Evolutionary conservation across 1,284 basidiomycete species (phyloP), one percentile per base, ranked within the genome.

Genomic region (Ganoderma meredithae): DNA sequence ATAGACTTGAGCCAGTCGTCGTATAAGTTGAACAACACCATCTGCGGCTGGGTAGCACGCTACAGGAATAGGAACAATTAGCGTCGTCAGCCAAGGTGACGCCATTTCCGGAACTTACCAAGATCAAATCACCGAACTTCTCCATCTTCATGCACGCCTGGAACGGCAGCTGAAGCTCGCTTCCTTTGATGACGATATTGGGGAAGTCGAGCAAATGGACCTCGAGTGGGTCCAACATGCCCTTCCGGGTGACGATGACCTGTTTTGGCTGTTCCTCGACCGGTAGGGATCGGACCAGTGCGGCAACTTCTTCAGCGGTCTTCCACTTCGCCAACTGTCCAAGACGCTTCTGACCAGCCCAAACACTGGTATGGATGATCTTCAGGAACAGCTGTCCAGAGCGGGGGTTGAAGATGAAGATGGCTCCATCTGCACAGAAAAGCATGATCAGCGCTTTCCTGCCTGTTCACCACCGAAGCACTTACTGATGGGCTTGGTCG

Each of bases 141-240:
- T 99, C 98, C 90, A 99, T 97, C 88, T 99, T 99, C 92, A 99
- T 96, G 75, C 96, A 97, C 19, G 97, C 96, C 83, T 99, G 97
- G 95, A 99, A 99, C 0, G 98, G 98, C 69, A 99, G 83, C 79
- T 99, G 98, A 60, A 99, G 85, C 81, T 99, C 98, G 73, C 95
- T 97, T 65, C 98, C 98, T 84, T 99, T 99, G 86, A 99, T 99
- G 81, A 99, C 97, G 76, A 99, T 98, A 83, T 99, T 99, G 64
- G 98, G 98, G 92, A 99, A 99, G 84, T 99, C 98, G 72, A 97
- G 91, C 81, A 99, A 88, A 80, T 99, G 98, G 68, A 99, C 98
- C 85, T 99, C 98, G 69, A 99, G 90, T 58, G 95, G 95, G 82
- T 97, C 95, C 80, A 99, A 90, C 98, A 99, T 99, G 84, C 98